These are phyloP conservation scores for Hypoxylon cercidicola DNA, from an alignment of 495 filamentous ascomycete species.

Conservation along the genomic window DNA sequence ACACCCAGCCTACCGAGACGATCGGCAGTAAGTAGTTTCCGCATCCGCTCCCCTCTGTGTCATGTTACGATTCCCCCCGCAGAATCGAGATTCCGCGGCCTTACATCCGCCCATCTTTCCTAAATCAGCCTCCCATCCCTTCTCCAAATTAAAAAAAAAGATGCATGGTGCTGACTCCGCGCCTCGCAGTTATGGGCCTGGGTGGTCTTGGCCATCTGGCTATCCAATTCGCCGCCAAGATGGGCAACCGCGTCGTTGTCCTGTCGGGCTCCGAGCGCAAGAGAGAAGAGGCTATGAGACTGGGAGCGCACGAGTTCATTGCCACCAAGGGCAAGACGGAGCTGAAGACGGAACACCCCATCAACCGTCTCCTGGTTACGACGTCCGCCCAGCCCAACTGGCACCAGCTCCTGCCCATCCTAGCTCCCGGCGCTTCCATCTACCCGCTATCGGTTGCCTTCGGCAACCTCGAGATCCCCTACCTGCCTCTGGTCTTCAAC, in stretches of 20 bases:
- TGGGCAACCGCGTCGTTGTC: constrained; percentile 68
- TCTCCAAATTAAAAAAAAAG: too few relatives aligned
- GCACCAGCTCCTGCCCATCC: constrained; percentile 40
- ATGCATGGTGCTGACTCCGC: constrained; percentile 24
- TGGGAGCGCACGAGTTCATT: constrained; percentile 68
- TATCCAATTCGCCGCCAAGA: constrained; percentile 67
- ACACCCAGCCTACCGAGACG: constrained; percentile 24
- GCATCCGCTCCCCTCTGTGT: neutral
- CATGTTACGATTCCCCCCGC: neutral
- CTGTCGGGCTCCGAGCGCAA: constrained; percentile 64
- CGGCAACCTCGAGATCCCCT: constrained; percentile 44
- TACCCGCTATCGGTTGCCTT: constrained; percentile 42
- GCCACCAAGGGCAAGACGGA: constrained; percentile 51
- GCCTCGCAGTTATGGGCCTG: constrained; percentile 64
- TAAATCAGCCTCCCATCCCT: too few relatives aligned
- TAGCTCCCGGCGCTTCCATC: constrained; percentile 44
- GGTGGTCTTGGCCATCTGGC: constrained; percentile 71
- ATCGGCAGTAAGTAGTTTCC: constrained; percentile 28
- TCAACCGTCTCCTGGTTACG: constrained; percentile 51
- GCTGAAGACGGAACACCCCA: constrained; percentile 39
- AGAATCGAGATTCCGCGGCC: too few relatives aligned
- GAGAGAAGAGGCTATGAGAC: constrained; percentile 61
- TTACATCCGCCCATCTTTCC: too few relatives aligned
- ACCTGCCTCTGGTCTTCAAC: constrained; percentile 47
- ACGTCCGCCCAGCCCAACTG: constrained; percentile 51